phyloP scores from a whole-genome alignment of 805 yeast genomes.

The Candida railenensis region DNA sequence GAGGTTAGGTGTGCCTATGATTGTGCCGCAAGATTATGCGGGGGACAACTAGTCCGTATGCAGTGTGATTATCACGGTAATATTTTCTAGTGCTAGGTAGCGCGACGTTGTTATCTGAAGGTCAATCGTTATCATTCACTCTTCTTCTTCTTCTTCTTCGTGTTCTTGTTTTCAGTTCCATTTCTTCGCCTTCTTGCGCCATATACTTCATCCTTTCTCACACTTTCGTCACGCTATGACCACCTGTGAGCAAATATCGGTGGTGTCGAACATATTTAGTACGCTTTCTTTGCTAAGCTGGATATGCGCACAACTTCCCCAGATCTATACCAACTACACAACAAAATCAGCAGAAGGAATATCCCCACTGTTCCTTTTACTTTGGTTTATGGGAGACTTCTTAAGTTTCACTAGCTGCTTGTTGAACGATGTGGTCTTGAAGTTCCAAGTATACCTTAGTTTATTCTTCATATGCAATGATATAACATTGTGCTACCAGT shows the following conservation, averaged over 20 bases:
- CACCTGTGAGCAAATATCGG: slow-evolving; percentile 3
- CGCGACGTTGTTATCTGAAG: too few relatives aligned
- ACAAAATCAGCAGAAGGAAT: slow-evolving; percentile 67
- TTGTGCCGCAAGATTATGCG: too few relatives aligned
- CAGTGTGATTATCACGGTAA: too few relatives aligned
- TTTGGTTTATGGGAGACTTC: slow-evolving; percentile 68
- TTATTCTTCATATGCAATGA: slow-evolving; percentile 41
- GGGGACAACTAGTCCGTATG: too few relatives aligned
- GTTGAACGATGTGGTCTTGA: slow-evolving; percentile 34
- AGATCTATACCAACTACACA: slow-evolving; percentile 57
- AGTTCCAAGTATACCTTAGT: slow-evolving; percentile 40
- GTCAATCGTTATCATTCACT: too few relatives aligned
- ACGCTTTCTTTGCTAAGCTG: slow-evolving; percentile 53
- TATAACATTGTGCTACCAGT: slow-evolving; percentile 37
- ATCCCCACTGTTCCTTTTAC: slow-evolving; percentile 54
- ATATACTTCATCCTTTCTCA: background rate
- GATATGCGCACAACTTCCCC: slow-evolving; percentile 77
- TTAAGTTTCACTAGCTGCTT: slow-evolving; percentile 49
- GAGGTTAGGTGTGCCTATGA: too few relatives aligned
- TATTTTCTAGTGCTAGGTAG: too few relatives aligned
- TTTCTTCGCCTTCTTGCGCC: too few relatives aligned
- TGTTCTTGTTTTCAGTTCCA: too few relatives aligned
- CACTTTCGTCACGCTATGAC: background rate
- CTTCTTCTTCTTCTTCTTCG: too few relatives aligned
- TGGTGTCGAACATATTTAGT: slow-evolving; percentile 31